Base-by-base conservation (phyloP, 768 basidiomycete species). In the Rhodotorula babjevae region DNA sequence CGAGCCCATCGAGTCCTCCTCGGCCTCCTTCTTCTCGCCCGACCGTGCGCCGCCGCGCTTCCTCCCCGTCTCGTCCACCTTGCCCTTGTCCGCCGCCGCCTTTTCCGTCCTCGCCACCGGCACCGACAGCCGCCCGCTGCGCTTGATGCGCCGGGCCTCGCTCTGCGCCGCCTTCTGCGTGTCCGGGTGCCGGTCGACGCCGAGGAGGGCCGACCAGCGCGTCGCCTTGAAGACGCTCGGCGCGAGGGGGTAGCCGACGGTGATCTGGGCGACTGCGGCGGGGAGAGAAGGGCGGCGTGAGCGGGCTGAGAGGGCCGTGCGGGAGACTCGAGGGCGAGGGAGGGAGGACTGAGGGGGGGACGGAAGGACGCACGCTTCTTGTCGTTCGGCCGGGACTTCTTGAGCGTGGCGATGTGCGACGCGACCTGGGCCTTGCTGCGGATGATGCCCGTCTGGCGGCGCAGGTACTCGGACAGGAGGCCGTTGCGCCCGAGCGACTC, bases 381-480 rank as follows among this genome's bases (percentile, higher is more conserved):
- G 42, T 72, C 65, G 21, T 55, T 29, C 15, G 16, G 29, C 29
- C 47, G n/a, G 18, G 59, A 29, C 58, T 60, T 67, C 36, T 56
- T 29, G 50, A 42, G 27, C 1, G 60, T 46, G 25, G 40, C 61
- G 25, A 58, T 14, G 31, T 72, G 71, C 25, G 46, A 52, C 27
- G 52, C 46, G 33, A 58, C 16, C 42, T 72, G 50, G 3, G 33
- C 50, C 5, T 49, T 44, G 53, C 67, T 67, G 36, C 65, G 25
- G 47, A 63, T 49, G 25, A 36, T 60, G 25, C 71, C 71, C 57
- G 71, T 67, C 49, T 63, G 65, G 29, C 71, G 56, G 40, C 71
- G 46, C 36, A 72, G 29, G 65, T 63, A 72, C 61, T 72, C 65
- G 15, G 6, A 7, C 29, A 72, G 40, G 21, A 72, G 57, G 2